phyloP scores from a whole-genome alignment of 176 grass and related monocot species.

The Rhynchospora pubera region DNA sequence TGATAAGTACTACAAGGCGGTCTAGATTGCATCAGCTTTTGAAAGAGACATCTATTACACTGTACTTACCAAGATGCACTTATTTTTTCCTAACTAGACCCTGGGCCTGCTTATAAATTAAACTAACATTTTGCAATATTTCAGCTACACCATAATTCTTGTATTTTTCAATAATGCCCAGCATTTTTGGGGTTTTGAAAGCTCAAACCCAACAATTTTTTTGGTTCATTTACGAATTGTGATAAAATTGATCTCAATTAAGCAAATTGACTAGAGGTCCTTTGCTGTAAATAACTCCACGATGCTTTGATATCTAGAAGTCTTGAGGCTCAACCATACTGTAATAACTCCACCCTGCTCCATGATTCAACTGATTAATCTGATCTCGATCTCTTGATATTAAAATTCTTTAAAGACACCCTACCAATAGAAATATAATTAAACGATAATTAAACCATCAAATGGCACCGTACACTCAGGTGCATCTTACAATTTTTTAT shows the following conservation, averaged over 20 bases:
- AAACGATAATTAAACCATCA: no score
- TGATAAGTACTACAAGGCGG: constrained; percentile 84
- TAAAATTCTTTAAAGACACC: no score
- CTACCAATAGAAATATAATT: no score
- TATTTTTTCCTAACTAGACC: constrained; percentile 10
- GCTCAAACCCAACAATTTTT: background rate
- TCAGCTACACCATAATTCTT: background rate
- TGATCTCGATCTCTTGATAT: no score
- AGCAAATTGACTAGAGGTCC: background rate
- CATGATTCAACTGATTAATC: no score
- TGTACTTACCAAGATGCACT: constrained; percentile 32
- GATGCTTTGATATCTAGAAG: background rate
- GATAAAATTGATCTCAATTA: background rate
- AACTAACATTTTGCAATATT: background rate
- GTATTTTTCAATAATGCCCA: background rate
- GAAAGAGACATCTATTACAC: constrained; percentile 83
- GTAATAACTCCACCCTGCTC: no score
- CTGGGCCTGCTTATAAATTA: background rate
- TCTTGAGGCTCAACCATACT: background rate
- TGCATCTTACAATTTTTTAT: no score
- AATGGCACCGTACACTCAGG: no score
- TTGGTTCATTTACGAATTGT: background rate
- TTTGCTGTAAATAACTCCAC: background rate
- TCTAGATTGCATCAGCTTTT: constrained; percentile 93
- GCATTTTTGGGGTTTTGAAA: background rate